Base-by-base conservation (phyloP, 805 yeast species). In the Yarrowia bubula region DNA sequence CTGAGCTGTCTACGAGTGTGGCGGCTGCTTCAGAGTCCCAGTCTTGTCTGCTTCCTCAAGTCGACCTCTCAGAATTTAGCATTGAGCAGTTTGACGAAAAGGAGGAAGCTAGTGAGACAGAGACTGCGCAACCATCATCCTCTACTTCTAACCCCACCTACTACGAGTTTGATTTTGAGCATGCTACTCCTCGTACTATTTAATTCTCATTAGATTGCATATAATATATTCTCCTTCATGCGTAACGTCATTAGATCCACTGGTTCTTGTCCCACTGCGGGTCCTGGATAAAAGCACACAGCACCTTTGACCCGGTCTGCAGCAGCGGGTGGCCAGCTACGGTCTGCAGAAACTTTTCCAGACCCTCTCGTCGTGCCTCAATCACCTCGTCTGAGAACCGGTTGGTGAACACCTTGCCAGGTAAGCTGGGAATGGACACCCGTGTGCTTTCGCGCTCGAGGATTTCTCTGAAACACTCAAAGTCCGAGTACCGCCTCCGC, bases 261-360 rank as follows among this genome's bases (percentile, higher is more conserved):
- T 58, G 64, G 64, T 58, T 58, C 69, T 79, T 79, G 69, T 84
- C 90, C 96, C 96, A 90, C 43, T 78, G 81, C 5, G 90, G 96
- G 71, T 90, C 92, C 75, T 93, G 97, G 64, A 95, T 86, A 71
- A 95, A 93, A 62, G 91, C 87, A 66, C 86, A 86, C 68, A 92
- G 81, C 0, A 87, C 85, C 70, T 85, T 84, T 18, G 93, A 82
- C 0, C 96, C 96, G 0, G 97, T 89, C 76, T 95, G 98, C 66
- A 93, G 77, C 67, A 93, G 77, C 1, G 99, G 99, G 75, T 93
- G 99, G 11, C 97, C 95, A 13, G 96, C 95, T 17, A 92, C 96
- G 15, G 73, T 73, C 68, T 75, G 80, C 44, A 95, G 74, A 76
- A 96, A 93, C 72, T 84, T 84, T 75, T 92, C 96, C 51, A 93